Evolutionary conservation across 164 flowering plant genomes (phyloP).

Genomic region (Vitis cinerea): DNA sequence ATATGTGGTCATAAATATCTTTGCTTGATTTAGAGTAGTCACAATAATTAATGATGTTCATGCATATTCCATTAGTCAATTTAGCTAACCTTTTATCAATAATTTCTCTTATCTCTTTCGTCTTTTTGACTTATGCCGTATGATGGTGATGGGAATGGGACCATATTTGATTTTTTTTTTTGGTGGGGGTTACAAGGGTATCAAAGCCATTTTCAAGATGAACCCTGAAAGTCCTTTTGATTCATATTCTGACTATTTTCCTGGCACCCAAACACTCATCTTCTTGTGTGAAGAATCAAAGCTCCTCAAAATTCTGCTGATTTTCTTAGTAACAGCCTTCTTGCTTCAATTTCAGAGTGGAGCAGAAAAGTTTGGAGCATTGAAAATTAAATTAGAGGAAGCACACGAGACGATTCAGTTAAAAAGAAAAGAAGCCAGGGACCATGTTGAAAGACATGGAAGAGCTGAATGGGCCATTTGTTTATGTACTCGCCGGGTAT

Average conservation of each 20-base stretch:
- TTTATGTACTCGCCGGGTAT: conserved; percentile 52
- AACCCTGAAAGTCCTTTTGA: too few relatives aligned
- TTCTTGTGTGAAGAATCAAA: neutral
- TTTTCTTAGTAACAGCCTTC: neutral
- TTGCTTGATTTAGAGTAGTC: too few relatives aligned
- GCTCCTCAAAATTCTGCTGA: neutral
- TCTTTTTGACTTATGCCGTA: neutral
- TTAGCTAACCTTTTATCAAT: neutral
- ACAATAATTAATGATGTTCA: too few relatives aligned
- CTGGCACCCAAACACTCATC: conserved; percentile 4
- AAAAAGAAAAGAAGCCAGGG: conserved; percentile 36
- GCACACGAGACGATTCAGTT: conserved; percentile 27
- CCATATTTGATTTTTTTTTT: neutral
- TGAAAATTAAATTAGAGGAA: conserved; percentile 34
- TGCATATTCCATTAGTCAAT: neutral
- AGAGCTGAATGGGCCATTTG: conserved; percentile 58
- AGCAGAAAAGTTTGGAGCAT: conserved; percentile 32
- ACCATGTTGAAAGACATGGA: conserved; percentile 27
- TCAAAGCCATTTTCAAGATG: too few relatives aligned
- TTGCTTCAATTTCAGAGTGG: conserved; percentile 25
- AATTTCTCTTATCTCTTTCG: neutral
- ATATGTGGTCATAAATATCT: neutral
- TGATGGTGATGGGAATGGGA: conserved; percentile 3
- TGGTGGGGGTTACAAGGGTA: neutral
- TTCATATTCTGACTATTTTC: neutral